Evolutionary conservation across 2,329 filamentous ascomycete genomes (phyloP).

Genomic region (Hypoxylon sp.): DNA sequence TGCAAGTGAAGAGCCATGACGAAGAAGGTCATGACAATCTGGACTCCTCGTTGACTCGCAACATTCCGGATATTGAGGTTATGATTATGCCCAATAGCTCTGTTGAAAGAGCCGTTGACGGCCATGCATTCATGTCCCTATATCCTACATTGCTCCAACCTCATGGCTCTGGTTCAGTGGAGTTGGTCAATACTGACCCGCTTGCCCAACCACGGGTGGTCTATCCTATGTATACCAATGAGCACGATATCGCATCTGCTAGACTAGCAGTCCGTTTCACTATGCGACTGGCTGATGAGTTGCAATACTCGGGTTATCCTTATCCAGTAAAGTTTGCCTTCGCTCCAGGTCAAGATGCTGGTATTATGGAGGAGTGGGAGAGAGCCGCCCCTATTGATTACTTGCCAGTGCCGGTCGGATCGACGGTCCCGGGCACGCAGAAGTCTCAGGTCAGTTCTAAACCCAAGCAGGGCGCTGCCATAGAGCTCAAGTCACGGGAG

Average conservation of each 20-base stretch:
- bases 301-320: not conserved
- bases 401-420: not conserved
- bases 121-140: conserved; percentile 24
- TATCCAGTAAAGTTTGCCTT: conserved; percentile 24
- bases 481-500: not conserved
- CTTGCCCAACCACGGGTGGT: no score
- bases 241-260: no score
- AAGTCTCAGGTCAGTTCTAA: not conserved
- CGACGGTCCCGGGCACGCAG: not conserved
- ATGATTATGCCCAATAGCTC: conserved; percentile 30
- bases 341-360: conserved; percentile 22
- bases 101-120: conserved; percentile 18
- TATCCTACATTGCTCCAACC: not conserved
- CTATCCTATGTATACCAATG: no score
- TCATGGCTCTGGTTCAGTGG: no score
- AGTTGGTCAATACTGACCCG: no score
- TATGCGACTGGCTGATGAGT: no score
- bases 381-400: conserved; percentile 14
- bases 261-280: no score
- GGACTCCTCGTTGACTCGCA: conserved; percentile 7
- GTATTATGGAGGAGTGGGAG: conserved; percentile 28
- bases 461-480: not conserved
- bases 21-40: conserved; percentile 6
- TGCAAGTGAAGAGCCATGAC: conserved; percentile 37
- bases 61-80: conserved; percentile 39